Base-by-base conservation (phyloP, 2,329 filamentous ascomycete genomes). In the Onygenales sp. region DNA sequence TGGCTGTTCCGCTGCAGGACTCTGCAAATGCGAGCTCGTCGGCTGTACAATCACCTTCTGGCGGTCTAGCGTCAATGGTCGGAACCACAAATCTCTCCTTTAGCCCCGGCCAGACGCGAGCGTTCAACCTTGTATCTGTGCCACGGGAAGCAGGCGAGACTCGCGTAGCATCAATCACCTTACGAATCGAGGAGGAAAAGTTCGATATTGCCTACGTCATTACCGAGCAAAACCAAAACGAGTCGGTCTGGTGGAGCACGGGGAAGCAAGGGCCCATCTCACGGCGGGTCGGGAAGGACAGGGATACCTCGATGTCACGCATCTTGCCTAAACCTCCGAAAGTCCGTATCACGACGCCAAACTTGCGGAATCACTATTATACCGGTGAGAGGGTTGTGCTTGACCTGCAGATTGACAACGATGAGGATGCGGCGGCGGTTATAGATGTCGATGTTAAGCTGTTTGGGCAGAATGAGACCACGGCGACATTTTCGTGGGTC, bases 311-410 rank as follows among this genome's bases (percentile, higher is more conserved):
- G 36, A 72, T 74, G 2, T 80, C 95, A 53, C 84, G 82, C 53
- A 83, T 98, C 27, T 77, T 90, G 52, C 92, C 93, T 1, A 87
- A 94, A 59, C 93, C 92, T 32, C 93, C 93, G 0, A 97, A 96
- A 69, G 83, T 98, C 74, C 84, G 88, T 60, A 81, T 98, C 45
- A 78, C 74, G 31, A 72, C 88, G 8, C 74, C 80, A 2, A 78
- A 82, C 42, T 69, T 85, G 6, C 74, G 78, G 53, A 77, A 82
- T 10, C 84, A 90, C 52, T 94, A 92, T 67, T 97, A 95, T 65
- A 87, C 87, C 1, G 86, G 94, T 61, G 93, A 98, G 70, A 68
- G 74, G 0, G 80, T 96, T 32, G 74, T 74, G 6, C 67, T 97
- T 21, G 72, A 78, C 0, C 75, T 97, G 40, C 80, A 85, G 43